phyloP scores from a whole-genome alignment of 1,284 basidiomycete genomes.

The Tilletia indica region DNA sequence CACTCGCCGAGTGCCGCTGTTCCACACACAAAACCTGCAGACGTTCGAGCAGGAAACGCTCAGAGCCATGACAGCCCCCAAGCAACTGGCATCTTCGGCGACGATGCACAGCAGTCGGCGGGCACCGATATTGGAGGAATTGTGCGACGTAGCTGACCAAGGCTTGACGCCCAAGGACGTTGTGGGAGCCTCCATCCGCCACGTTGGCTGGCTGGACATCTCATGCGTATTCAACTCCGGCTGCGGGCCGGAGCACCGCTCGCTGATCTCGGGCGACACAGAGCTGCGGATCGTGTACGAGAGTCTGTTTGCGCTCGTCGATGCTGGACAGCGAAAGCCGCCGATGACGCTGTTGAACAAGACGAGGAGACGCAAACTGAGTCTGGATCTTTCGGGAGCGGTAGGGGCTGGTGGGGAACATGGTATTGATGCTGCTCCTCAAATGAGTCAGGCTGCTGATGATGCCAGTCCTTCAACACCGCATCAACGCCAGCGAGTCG shows the following conservation, averaged over 20 bases:
- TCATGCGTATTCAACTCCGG: conserved; percentile 41
- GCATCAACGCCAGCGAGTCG: not conserved
- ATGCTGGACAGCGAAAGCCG: conserved; percentile 35
- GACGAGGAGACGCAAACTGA: conserved; percentile 14
- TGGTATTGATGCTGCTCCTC: conserved; percentile 17
- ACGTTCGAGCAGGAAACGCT: conserved; percentile 43
- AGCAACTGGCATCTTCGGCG: conserved; percentile 24
- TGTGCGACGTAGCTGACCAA: conserved; percentile 27
- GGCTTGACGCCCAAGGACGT: conserved; percentile 23
- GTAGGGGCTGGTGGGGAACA: not conserved
- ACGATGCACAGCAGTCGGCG: not conserved
- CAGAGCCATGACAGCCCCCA: conserved; percentile 28
- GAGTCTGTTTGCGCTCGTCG: conserved; percentile 35
- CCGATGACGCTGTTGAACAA: conserved; percentile 25
- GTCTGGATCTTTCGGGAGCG: not conserved
- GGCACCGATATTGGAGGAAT: conserved; percentile 37
- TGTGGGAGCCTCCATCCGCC: conserved; percentile 19
- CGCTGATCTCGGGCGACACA: conserved; percentile 36
- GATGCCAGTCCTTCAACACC: not conserved
- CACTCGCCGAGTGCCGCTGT: conserved; percentile 18
- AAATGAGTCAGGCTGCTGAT: not conserved
- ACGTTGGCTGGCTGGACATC: conserved; percentile 43
- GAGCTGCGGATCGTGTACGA: conserved; percentile 46
- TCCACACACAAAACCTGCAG: conserved; percentile 25
- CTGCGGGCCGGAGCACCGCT: conserved; percentile 36